Base-by-base conservation (phyloP, 306 rosid species). In the Datisca glomerata region DNA sequence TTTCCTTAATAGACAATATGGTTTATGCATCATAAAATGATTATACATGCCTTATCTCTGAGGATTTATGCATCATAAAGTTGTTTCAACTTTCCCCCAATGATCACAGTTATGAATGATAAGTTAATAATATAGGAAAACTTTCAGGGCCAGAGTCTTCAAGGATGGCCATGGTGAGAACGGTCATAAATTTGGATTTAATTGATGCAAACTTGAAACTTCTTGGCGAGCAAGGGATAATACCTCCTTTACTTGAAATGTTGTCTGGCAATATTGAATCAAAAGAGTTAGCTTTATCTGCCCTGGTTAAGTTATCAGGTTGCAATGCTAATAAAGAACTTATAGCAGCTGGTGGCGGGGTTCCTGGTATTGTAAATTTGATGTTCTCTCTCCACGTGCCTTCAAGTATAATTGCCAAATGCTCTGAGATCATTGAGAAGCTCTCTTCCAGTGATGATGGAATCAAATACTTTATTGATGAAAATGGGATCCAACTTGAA, bases 191-290 rank as follows among this genome's bases (percentile, higher is more conserved):
- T 55, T 59, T 76, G 73, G 74, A 76, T 49, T 59, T 76, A 45
- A 47, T 25, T 22, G 70, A 73, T 45, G 48, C 36, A 32, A 66
- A 75, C 62, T 70, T 84, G 67, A 60, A 55, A 43, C 68, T 59
- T 50, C 76, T 84, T n/a, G 94, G 86, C 2, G 61, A 76, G 46
- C 83, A 75, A 66, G 92, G 94, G 50, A 60, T 64, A 54, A 67
- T 84, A 65, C 64, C 84, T 45, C 75, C 80, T 65, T 61, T 79
- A 56, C 71, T 84, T 41, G 76, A 79, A 64, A 79, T 84, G 92
- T 49, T 60, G 18, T 63, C 57, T 18, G 74, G 76, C 1, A 68
- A 40, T 35, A 33, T 73, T 36, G 86, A 66, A 49, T 63, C 71
- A 22, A 70, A 60, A 55, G 74, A 73, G 18, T 27, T 53, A 21